Conservation (phyloP, 2,329 filamentous ascomycete species). For the Phialophora macrospora region DNA sequence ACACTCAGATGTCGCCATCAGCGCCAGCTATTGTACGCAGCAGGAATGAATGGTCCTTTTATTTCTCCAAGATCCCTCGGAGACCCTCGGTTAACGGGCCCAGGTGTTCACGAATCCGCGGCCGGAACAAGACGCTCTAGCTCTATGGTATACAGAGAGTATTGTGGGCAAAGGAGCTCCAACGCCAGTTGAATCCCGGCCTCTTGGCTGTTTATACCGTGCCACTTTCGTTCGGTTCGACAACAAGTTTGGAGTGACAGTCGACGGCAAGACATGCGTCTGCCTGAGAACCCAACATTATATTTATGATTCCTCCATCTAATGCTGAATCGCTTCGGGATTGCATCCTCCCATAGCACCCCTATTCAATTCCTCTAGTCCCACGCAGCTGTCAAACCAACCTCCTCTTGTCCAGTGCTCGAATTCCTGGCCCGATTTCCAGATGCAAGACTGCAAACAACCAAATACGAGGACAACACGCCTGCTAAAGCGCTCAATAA, state of each 20-base stretch:
- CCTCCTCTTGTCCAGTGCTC: constrained; percentile 1
- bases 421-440: not conserved
- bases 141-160: not conserved
- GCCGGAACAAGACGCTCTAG: not conserved
- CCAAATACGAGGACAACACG: not conserved
- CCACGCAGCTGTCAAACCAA: constrained; percentile 3
- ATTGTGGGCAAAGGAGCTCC: no score
- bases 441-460: constrained; percentile 4
- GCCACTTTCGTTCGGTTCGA: not conserved
- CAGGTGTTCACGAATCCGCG: not conserved
- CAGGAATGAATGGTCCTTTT: not conserved
- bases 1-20: constrained; percentile 17
- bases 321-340: constrained; percentile 18
- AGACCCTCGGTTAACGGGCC: not conserved
- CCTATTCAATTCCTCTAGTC: constrained; percentile 10
- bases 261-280: not conserved
- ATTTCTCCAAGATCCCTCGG: not conserved
- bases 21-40: not conserved
- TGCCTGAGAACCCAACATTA: not conserved
- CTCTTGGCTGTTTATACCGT: not conserved
- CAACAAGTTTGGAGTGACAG: not conserved
- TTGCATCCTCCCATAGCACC: not conserved
- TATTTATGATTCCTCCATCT: constrained; percentile 2
- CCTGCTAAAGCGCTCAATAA: constrained; percentile 21
- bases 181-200: not conserved